Conservation (phyloP, 164 flowering plant species). For the Tinospora cordifolia region DNA sequence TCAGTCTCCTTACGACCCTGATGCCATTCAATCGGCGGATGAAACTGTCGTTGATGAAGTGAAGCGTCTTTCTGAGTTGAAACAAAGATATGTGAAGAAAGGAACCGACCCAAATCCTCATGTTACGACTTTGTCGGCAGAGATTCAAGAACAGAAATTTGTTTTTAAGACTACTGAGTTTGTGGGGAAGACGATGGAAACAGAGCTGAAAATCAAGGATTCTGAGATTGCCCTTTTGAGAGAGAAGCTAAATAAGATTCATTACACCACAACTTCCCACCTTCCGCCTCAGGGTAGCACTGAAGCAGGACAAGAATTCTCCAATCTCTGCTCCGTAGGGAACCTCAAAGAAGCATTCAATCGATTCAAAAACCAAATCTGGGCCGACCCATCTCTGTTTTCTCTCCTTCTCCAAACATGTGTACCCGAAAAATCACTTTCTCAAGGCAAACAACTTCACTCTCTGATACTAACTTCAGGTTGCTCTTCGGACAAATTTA, state of each 20-base stretch:
- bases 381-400: constrained; percentile 42
- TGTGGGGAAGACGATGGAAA: constrained; percentile 48
- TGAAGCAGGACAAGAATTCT: constrained; percentile 15
- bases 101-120: constrained; percentile 61
- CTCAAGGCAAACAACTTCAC: constrained; percentile 45
- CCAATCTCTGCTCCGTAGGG: constrained; percentile 40
- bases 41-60: constrained; percentile 61
- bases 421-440: constrained; percentile 32
- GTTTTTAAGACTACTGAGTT: constrained; percentile 66
- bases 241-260: constrained; percentile 9
- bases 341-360: constrained; percentile 39
- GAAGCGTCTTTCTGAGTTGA: constrained; percentile 54
- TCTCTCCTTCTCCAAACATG: constrained; percentile 49
- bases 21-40: constrained; percentile 59
- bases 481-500: constrained; percentile 41
- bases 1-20: constrained; percentile 67
- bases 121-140: constrained; percentile 55
- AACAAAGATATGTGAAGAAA: constrained; percentile 50
- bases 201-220: constrained; percentile 37
- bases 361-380: constrained; percentile 31
- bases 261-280: background rate
- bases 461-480: constrained; percentile 47
- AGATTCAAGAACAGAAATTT: constrained; percentile 77
- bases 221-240: constrained; percentile 28
- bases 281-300: background rate